Evolutionary conservation across 768 basidiomycete species (phyloP).

Genomic region (Mycena metata): DNA sequence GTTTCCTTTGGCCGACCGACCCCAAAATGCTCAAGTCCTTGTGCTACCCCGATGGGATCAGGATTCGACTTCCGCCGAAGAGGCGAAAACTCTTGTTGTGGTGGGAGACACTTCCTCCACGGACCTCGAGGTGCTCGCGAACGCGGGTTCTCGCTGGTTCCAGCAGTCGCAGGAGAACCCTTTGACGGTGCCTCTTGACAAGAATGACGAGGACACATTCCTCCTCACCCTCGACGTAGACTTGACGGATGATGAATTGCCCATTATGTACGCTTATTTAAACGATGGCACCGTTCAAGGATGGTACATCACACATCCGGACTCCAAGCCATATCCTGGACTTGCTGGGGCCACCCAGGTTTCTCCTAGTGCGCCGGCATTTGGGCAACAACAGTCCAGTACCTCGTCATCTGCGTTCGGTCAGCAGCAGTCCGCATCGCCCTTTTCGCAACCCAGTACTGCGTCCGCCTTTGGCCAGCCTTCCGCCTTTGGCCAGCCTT

Average conservation of each 20-base stretch:
- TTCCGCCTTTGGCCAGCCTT: conserved; percentile 48
- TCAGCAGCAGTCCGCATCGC: conserved; percentile 43
- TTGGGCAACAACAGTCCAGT: conserved; percentile 27
- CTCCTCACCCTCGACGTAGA: conserved; percentile 76
- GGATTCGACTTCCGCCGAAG: conserved; percentile 49
- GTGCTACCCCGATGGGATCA: conserved; percentile 64
- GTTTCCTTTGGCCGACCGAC: conserved; percentile 56
- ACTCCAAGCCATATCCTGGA: conserved; percentile 66
- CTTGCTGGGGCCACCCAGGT: conserved; percentile 54
- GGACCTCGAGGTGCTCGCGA: conserved; percentile 63
- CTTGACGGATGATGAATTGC: conserved; percentile 63
- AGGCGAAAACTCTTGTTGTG: conserved; percentile 56
- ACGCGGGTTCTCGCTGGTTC: conserved; percentile 58
- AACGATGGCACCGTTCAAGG: conserved; percentile 84
- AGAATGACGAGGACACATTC: conserved; percentile 77
- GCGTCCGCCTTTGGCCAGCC: conserved; percentile 48
- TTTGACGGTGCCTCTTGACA: conserved; percentile 76
- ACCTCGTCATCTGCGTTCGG: conserved; percentile 46
- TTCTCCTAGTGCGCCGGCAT: conserved; percentile 31
- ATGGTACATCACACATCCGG: conserved; percentile 77
- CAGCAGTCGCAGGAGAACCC: conserved; percentile 65
- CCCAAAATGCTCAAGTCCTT: conserved; percentile 53
- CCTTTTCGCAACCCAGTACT: conserved; percentile 42
- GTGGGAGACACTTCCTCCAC: conserved; percentile 62
- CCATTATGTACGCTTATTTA: conserved; percentile 80